Evolutionary conservation across 1,284 basidiomycete species (phyloP), one percentile per base, ranked within the genome.

Genomic region (Rhodotorula sp.): DNA sequence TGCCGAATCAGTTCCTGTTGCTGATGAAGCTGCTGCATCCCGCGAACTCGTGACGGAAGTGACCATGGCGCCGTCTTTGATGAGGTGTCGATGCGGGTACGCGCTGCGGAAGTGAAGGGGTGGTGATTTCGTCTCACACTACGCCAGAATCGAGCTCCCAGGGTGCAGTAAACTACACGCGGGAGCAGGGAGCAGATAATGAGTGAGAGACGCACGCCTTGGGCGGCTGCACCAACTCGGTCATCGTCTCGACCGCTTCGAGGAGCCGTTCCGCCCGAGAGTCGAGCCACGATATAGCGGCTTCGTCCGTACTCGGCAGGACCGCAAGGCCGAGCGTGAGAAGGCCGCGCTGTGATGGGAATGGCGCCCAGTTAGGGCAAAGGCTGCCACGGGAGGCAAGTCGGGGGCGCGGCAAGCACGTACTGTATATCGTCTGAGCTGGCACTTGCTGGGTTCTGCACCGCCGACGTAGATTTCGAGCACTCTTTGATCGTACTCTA

Each of bases 171-270:
- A 42, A 14, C 6, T 42, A 42, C 37, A 42, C 37, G 8, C 37
- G 37, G 37, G 37, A 1, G 37, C 37, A 42, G 10, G 10, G 37
- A 3, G 37, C 6, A 17, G 10, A 20, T 18, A 17, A 20, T 18
- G 14, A 42, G 7, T 4, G 14, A 17, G 24, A 2, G 22, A 54
- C 71, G 30, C 29, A 72, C 71, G 62, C 44, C 37, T 45, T 6
- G 0, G 64, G 57, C 4, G 66, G 60, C 1, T 56, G 6, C 4
- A 64, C 56, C 12, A 61, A n/a, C 45, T 72, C 70, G 24, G 66
- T 57, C 37, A 72, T 24, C 6, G 65, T 60, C 60, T 72, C 68
- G 42, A 70, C 68, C 4, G 68, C 71, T 44, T 72, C 71, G 45
- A 72, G 68, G 2, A 72, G 60, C 10, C 71, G 64, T 14, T 55